Evolutionary conservation across 768 basidiomycete species (phyloP), one percentile per base, ranked within the genome.

Genomic region (Boletus sp.): DNA sequence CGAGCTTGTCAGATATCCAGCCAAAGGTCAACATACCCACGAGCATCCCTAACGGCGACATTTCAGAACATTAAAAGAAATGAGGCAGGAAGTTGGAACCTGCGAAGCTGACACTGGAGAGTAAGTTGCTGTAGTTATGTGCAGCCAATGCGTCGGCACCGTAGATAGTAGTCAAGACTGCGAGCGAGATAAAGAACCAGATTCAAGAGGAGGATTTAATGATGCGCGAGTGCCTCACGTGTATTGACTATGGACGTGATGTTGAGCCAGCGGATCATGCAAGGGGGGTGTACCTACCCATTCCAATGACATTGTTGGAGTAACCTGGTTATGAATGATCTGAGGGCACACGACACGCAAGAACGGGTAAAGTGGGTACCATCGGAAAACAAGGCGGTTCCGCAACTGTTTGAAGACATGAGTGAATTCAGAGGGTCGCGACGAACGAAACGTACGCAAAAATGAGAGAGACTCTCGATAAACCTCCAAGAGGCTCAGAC

Each of bases 361-460:
- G 8, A 7, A 37, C 37, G 17, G 17, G 15, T 34, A 34, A 50
- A 25, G 21, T 11, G 35, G 60, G 27, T 71, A 87, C 90, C 90
- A 69, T 93, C 90, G 27, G 90, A 91, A 73, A 93, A 92, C 42
- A 93, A 75, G 40, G 91, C 90, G 4, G 91, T 93, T 65, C 90
- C 90, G 67, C 90, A 92, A 15, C 89, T 90, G 58, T 48, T 49
- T 48, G 47, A 39, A 39, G 15, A 30, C 2, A 27, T 52, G 19
- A 52, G 56, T 21, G 55, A 32, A 47, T 45, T 39, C 39, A 37
- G 27, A 21, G 19, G 49, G 1, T 2, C 29, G 21, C 4, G 10
- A 17, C 39, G 13, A 43, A 35, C 7, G 23, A 77, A 30, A 57
- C 85, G 46, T 60, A 90, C 90, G 90, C 90, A 66, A 93, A 93